Conservation (phyloP, 2,329 filamentous ascomycete genomes). For the Fusarium vanettenii region DNA sequence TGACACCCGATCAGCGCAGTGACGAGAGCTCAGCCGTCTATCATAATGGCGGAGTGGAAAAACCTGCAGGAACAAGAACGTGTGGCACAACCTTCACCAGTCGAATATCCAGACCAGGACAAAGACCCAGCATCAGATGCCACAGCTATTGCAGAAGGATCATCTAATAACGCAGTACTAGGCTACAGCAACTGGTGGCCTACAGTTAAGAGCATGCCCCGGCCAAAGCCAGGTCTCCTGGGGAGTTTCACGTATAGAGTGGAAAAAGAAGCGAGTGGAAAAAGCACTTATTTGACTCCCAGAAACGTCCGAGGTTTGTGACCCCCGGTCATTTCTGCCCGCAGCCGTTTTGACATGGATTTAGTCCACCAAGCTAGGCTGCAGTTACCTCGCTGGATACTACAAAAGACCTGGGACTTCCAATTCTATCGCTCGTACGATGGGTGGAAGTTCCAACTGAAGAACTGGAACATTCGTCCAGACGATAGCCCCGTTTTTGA, state of each 20-base stretch:
- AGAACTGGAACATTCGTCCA: background rate
- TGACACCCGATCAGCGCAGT: background rate
- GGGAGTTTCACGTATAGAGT: background rate
- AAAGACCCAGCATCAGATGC: background rate
- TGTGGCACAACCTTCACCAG: background rate
- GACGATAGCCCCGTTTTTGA: rapidly evolving
- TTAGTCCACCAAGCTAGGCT: conserved; percentile 10
- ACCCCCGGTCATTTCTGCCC: rapidly evolving
- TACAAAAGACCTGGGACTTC: conserved; percentile 18
- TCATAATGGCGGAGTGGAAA: conserved; percentile 8
- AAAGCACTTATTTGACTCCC: background rate
- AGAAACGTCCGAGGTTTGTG: background rate
- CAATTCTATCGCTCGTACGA: background rate
- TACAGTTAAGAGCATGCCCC: rapidly evolving
- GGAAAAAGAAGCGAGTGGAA: background rate
- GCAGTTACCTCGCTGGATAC: background rate
- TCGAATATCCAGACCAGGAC: no score
- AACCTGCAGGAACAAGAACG: background rate
- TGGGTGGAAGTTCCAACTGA: conserved; percentile 22
- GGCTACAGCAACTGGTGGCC: background rate
- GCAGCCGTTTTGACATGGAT: background rate
- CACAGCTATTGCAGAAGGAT: background rate
- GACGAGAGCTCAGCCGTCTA: background rate
- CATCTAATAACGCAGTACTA: background rate
- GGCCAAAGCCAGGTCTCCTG: background rate